phyloP scores from a whole-genome alignment of 306 rosid species.

The Vigna nakashimae region DNA sequence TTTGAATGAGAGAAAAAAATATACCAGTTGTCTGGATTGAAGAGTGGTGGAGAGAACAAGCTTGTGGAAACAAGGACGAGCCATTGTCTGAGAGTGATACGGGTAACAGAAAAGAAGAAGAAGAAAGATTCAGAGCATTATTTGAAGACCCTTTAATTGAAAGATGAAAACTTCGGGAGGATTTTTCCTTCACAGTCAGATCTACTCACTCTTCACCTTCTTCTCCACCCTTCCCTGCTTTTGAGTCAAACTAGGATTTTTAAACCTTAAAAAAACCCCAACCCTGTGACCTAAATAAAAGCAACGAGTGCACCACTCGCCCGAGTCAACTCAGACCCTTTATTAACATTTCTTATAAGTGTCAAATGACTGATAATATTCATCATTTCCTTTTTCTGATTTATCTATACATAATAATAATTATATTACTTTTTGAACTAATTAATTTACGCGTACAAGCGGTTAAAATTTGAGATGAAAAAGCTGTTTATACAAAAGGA shows the following conservation, averaged over 20 bases:
- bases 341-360: neutral
- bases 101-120: conserved; percentile 10
- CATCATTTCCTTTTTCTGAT: too few species aligned
- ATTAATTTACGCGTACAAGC: neutral
- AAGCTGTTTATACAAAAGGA: neutral
- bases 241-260: conserved; percentile 64
- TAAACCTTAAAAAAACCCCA: conserved; percentile 51
- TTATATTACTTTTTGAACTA: too few species aligned
- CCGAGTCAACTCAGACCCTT: neutral
- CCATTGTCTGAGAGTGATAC: conserved; percentile 55
- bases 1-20: neutral
- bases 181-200: conserved; percentile 48
- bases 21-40: conserved; percentile 82
- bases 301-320: conserved; percentile 41
- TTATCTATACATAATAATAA: too few species aligned
- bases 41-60: conserved; percentile 70
- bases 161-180: conserved; percentile 41
- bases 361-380: neutral
- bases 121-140: conserved; percentile 45
- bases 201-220: conserved; percentile 49
- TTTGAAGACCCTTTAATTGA: conserved; percentile 26
- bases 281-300: conserved; percentile 61
- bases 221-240: conserved; percentile 52
- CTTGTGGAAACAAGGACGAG: conserved; percentile 79
- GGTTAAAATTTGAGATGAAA: neutral